A percentile compares a stretch with the other conserved stretches of the same genome.
These are phyloP conservation scores for Claviceps sp. DNA, from an alignment of 2,329 filamentous ascomycete species.

Conservation along the genomic window DNA sequence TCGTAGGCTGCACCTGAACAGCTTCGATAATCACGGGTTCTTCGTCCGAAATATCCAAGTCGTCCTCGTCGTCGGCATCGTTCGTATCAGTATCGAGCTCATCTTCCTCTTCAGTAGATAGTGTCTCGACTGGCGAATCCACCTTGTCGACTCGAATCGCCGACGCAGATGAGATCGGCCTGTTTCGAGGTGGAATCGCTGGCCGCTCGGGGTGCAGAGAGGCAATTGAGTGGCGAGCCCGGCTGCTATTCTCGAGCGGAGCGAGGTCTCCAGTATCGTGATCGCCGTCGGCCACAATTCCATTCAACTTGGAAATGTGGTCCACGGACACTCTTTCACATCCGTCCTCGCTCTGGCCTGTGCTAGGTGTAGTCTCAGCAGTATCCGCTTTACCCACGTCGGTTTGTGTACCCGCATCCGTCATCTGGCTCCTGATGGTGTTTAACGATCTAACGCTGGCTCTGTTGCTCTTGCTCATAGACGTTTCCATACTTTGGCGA, in stretches of 20 bases:
- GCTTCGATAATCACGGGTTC: slow-evolving; percentile 59
- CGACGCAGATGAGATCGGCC: neutral
- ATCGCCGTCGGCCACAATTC: slow-evolving; percentile 31
- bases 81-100: slow-evolving; percentile 13
- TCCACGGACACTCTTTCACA: slow-evolving; percentile 28
- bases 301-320: slow-evolving; percentile 16
- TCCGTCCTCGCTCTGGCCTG: slow-evolving; percentile 39
- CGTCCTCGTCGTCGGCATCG: slow-evolving; percentile 28
- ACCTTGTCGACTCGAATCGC: slow-evolving; percentile 11
- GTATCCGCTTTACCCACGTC: slow-evolving; percentile 30
- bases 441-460: slow-evolving; percentile 64
- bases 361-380: slow-evolving; percentile 41
- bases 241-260: slow-evolving; percentile 32
- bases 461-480: slow-evolving; percentile 44
- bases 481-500: slow-evolving; percentile 58
- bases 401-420: slow-evolving; percentile 54
- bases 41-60: slow-evolving; percentile 36
- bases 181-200: slow-evolving; percentile 7
- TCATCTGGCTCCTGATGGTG: slow-evolving; percentile 57
- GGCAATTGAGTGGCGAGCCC: slow-evolving; percentile 20
- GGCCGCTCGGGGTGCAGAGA: slow-evolving; percentile 5
- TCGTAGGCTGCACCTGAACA: slow-evolving; percentile 40
- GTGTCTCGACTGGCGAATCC: slow-evolving; percentile 14
- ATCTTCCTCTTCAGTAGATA: slow-evolving; percentile 7
- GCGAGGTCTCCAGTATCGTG: slow-evolving; percentile 45